Percentiles rank a stretch among this genome's conserved stretches.
Conservation (phyloP, 345 rosid species). For the Pugionium dolabratum region DNA sequence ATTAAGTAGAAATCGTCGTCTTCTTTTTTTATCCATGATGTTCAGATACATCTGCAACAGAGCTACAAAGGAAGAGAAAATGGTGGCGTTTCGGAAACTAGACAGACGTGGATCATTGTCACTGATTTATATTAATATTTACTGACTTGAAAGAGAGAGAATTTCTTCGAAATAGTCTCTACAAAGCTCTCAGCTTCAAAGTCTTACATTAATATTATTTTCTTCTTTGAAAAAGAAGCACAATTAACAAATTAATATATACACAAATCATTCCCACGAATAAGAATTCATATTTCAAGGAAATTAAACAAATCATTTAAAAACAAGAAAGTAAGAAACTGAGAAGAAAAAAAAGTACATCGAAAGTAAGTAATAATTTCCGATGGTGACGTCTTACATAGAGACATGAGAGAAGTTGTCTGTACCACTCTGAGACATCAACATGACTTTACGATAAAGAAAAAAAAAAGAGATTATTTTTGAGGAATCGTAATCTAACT, state of each 20-base stretch:
- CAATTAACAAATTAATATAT: neutral
- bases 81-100: conserved; percentile 81
- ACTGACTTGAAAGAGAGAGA: conserved; percentile 32
- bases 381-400: too few relatives aligned
- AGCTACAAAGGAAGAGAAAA: conserved; percentile 57
- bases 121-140: conserved; percentile 26
- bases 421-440: neutral
- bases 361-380: too few relatives aligned
- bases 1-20: conserved; percentile 8
- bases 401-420: too few relatives aligned
- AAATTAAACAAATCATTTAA: too few relatives aligned
- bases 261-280: neutral
- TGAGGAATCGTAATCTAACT: conserved; percentile 51
- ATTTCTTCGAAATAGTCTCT: conserved; percentile 9
- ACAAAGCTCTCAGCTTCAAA: conserved; percentile 33
- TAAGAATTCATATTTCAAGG: too few relatives aligned
- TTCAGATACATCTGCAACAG: conserved; percentile 45
- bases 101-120: conserved; percentile 28
- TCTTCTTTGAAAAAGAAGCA: conserved; percentile 22
- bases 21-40: neutral
- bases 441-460: too few relatives aligned
- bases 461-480: neutral
- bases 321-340: too few relatives aligned
- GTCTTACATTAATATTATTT: conserved; percentile 35
- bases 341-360: too few relatives aligned